These are phyloP conservation scores for Excoecaria cochinchinensis DNA, from an alignment of 345 rosid genomes.

Conservation along the genomic window DNA sequence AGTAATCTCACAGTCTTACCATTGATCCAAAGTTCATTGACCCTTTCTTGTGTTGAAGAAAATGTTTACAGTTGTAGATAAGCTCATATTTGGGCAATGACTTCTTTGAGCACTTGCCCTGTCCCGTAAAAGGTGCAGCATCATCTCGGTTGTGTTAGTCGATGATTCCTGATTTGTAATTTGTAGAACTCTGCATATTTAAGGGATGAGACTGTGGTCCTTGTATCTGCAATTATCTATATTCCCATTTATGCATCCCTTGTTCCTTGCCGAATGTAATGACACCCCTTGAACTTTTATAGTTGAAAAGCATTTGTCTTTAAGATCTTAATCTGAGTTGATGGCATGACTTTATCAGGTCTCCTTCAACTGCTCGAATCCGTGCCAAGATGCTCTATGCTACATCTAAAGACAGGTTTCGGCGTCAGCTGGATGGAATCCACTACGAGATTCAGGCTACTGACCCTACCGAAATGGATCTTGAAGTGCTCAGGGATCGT, in stretches of 20 bases:
- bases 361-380: conserved; percentile 27
- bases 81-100: not conserved
- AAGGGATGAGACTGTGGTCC: not conserved
- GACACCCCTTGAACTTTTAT: not conserved
- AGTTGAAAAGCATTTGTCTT: not conserved
- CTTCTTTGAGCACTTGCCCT: not conserved
- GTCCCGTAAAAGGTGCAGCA: no score
- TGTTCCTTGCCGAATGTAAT: not conserved
- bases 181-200: not conserved
- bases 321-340: not conserved
- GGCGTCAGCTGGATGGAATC: conserved; percentile 22
- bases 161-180: not conserved
- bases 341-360: conserved; percentile 11
- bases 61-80: not conserved
- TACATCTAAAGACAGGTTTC: conserved; percentile 24
- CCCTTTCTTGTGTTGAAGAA: not conserved
- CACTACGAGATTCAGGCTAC: conserved; percentile 28
- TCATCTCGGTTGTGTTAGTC: not conserved
- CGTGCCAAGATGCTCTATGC: conserved; percentile 29
- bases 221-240: not conserved
- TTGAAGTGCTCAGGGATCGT: conserved; percentile 26
- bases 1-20: not conserved
- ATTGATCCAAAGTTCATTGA: not conserved
- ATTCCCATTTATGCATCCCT: not conserved
- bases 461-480: conserved; percentile 25